Percentiles rank a stretch among this genome's conserved stretches.
Evolutionary conservation across 176 grass and related monocot genomes (phyloP).

Genomic region (Neostapfia colusana): DNA sequence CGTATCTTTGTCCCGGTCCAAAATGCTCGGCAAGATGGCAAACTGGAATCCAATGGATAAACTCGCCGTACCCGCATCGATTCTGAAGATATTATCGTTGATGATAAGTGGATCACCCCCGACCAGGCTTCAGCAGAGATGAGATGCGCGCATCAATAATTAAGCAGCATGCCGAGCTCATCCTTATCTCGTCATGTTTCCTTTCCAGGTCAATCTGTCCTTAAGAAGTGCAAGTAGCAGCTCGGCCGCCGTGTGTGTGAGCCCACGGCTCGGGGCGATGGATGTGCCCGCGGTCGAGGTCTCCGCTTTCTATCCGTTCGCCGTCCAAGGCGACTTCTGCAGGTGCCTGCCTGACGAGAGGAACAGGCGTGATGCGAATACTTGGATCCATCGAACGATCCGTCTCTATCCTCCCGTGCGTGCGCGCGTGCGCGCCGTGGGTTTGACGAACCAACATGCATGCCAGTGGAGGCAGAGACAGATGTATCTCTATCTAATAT

Average conservation of each 20-base stretch:
- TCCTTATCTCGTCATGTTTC: constrained; percentile 38
- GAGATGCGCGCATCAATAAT: constrained; percentile 37
- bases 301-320: constrained; percentile 27
- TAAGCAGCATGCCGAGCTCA: background rate
- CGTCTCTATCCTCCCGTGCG: constrained; percentile 35
- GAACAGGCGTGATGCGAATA: background rate
- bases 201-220: constrained; percentile 9
- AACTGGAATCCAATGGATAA: constrained; percentile 17
- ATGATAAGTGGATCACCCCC: background rate
- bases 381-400: background rate
- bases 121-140: background rate
- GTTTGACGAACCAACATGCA: background rate
- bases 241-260: background rate
- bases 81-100: constrained; percentile 30
- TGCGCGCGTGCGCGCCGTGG: background rate
- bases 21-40: background rate
- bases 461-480: background rate
- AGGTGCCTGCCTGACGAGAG: too few species aligned
- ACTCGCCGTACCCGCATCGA: background rate
- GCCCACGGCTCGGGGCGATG: constrained; percentile 12
- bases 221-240: background rate
- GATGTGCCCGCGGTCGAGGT: background rate
- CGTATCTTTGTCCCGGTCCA: background rate
- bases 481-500: background rate
- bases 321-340: constrained; percentile 28